phyloP scores from a whole-genome alignment of 2,329 filamentous ascomycete species.

The Diaporthe vexans region DNA sequence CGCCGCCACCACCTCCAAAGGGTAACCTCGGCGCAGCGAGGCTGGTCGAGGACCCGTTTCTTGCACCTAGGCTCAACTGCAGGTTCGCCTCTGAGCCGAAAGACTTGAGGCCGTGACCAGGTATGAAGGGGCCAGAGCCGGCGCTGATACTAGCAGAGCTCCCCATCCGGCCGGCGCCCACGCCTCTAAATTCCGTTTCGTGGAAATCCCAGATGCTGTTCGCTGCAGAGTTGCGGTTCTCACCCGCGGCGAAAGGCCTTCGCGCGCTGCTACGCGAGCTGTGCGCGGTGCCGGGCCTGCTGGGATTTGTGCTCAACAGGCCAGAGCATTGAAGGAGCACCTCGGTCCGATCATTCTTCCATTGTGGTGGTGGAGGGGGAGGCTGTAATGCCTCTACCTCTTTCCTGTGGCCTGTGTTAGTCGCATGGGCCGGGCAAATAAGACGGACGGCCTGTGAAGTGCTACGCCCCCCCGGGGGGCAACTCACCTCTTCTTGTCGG shows the following conservation, averaged over 20 bases:
- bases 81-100: conserved; percentile 57
- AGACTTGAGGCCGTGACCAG: conserved; percentile 48
- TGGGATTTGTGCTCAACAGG: conserved; percentile 13
- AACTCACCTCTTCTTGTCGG: conserved; percentile 70
- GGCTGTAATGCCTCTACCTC: conserved; percentile 3
- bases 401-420: conserved; percentile 38
- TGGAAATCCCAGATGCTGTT: conserved; percentile 43
- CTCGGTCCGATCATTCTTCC: conserved; percentile 42
- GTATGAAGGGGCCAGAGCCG: conserved; percentile 11
- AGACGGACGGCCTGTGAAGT: not conserved
- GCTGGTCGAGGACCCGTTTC: conserved; percentile 54
- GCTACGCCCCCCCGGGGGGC: not conserved
- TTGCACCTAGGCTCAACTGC: conserved; percentile 54
- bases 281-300: conserved; percentile 30
- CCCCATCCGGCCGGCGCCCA: conserved; percentile 6
- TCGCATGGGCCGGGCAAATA: not conserved
- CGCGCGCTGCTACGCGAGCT: conserved; percentile 17
- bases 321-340: conserved; percentile 34
- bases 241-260: conserved; percentile 42
- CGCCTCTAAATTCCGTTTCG: conserved; percentile 22
- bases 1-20: not conserved
- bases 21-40: conserved; percentile 46
- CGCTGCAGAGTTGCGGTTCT: conserved; percentile 2
- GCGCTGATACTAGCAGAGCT: conserved; percentile 30
- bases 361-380: conserved; percentile 33